Percentiles rank a stretch among this genome's conserved stretches.
Conservation (phyloP, 179 eudicot species). For the Silene vulgaris region DNA sequence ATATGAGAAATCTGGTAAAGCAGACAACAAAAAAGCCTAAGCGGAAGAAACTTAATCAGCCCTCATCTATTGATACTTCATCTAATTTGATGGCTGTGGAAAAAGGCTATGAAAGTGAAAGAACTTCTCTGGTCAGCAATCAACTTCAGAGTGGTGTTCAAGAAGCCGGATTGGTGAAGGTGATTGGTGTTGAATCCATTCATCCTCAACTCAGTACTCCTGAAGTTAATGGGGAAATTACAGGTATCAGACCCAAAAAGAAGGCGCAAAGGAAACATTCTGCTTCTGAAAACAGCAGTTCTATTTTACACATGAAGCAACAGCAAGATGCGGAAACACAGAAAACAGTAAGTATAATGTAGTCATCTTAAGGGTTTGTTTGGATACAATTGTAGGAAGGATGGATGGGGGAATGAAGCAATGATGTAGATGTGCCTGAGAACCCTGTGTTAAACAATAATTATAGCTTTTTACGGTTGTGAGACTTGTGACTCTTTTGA, state of each 20-base stretch:
- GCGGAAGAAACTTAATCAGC: conserved; percentile 14
- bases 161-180: conserved; percentile 15
- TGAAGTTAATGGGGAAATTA: conserved; percentile 16
- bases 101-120: not conserved
- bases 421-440: conserved; percentile 21
- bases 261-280: conserved; percentile 29
- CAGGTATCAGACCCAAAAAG: conserved; percentile 27
- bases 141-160: not conserved
- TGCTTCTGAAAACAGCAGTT: conserved; percentile 19
- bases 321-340: conserved; percentile 17
- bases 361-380: no score
- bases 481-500: not conserved
- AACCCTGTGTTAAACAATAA: conserved; percentile 8
- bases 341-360: conserved; percentile 22
- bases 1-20: not conserved
- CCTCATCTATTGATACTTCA: conserved; percentile 7
- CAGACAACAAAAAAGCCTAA: not conserved
- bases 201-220: conserved; percentile 19
- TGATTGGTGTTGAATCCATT: conserved; percentile 21
- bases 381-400: no score
- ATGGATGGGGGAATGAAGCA: no score
- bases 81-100: not conserved
- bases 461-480: not conserved
- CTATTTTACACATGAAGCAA: conserved; percentile 19
- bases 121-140: conserved; percentile 3